phyloP scores from a whole-genome alignment of 2,329 filamentous ascomycete genomes.

The Fusarium phyllophilum region DNA sequence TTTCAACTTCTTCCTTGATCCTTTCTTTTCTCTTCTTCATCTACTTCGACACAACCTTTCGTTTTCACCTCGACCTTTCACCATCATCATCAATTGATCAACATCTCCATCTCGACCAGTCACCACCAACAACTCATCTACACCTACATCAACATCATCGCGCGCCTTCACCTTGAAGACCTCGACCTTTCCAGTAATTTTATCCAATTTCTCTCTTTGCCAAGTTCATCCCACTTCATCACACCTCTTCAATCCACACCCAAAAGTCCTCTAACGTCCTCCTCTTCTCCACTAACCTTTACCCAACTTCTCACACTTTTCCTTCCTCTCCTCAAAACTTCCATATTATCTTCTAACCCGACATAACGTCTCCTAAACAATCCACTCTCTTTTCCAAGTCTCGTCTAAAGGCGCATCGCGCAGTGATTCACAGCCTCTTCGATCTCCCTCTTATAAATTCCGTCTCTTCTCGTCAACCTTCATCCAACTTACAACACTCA shows the following conservation, averaged over 20 bases:
- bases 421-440: background rate
- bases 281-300: background rate
- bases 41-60: too few relatives aligned
- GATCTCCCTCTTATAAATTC: background rate
- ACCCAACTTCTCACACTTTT: background rate
- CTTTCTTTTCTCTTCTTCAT: background rate
- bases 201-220: background rate
- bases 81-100: background rate
- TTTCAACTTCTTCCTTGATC: fast-evolving
- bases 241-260: background rate
- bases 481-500: background rate
- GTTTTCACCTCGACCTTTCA: too few relatives aligned
- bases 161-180: fast-evolving
- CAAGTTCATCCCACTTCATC: background rate
- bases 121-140: background rate
- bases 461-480: background rate
- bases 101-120: background rate
- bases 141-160: background rate
- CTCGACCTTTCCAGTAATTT: background rate
- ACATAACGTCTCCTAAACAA: background rate
- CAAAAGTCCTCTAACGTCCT: background rate
- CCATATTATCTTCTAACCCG: background rate
- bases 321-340: background rate
- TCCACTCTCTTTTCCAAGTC: background rate
- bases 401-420: background rate